Percentiles rank a stretch among this genome's conserved stretches.
phyloP scores from a whole-genome alignment of 1,284 basidiomycete genomes.

The Microbotryum intermedium region DNA sequence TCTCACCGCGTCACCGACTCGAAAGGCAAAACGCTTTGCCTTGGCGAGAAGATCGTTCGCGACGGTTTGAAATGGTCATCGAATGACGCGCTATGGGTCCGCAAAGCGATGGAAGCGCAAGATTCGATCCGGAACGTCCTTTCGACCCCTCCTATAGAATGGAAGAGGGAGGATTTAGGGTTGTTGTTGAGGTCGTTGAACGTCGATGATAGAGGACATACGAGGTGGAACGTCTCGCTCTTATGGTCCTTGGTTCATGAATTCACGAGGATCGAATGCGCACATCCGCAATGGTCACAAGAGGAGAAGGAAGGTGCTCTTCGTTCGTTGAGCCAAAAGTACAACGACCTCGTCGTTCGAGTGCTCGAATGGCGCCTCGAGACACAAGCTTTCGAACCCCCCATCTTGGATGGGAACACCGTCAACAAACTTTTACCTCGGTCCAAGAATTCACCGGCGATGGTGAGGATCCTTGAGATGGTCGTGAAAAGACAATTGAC shows the following conservation, averaged over 20 bases:
- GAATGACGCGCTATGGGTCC: conserved; percentile 8
- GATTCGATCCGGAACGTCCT: background rate
- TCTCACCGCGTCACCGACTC: conserved; percentile 49
- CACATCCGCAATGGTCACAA: too few species aligned
- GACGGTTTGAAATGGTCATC: conserved; percentile 58
- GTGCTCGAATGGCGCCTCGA: conserved; percentile 56
- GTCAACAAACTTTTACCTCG: conserved; percentile 52
- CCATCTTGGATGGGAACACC: conserved; percentile 66
- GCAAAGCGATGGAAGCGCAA: conserved; percentile 12
- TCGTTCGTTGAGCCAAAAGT: conserved; percentile 37
- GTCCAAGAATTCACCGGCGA: conserved; percentile 49
- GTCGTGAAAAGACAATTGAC: conserved; percentile 76
- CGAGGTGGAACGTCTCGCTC: conserved; percentile 23
- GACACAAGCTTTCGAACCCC: conserved; percentile 54
- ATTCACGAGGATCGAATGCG: background rate
- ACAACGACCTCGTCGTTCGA: conserved; percentile 55
- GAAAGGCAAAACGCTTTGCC: conserved; percentile 52
- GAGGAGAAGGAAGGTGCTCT: too few species aligned
- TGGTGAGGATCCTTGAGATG: conserved; percentile 57
- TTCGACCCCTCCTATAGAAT: background rate
- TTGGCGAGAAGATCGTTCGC: conserved; percentile 61
- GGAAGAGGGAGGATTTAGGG: background rate
- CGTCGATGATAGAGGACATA: background rate
- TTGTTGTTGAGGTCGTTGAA: conserved; percentile 9
- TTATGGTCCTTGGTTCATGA: conserved; percentile 24